phyloP scores from a whole-genome alignment of 176 grass and related monocot species.

The Aegilops longissima region DNA sequence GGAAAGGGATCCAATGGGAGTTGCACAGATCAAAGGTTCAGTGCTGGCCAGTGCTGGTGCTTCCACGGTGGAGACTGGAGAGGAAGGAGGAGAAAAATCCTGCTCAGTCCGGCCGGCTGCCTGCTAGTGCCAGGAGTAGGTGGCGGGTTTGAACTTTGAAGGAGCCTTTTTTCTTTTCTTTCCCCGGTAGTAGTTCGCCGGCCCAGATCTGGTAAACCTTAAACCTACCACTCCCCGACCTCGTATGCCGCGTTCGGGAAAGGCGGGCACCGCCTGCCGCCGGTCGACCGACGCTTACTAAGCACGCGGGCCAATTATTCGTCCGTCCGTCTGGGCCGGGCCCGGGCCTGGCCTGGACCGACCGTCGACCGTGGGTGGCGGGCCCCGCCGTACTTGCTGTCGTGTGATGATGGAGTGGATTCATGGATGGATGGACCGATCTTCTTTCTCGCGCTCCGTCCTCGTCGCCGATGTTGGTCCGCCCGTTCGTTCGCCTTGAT shows the following conservation, averaged over 20 bases:
- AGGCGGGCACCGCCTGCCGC: neutral
- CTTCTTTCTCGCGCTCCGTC: neutral
- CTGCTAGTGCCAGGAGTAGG: neutral
- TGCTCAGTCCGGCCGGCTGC: neutral
- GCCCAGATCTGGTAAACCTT: constrained; percentile 26
- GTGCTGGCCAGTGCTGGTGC: neutral
- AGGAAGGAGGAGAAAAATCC: neutral
- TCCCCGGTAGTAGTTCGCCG: neutral
- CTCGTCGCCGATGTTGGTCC: neutral
- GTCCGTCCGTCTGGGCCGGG: too few relatives aligned
- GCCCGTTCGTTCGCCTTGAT: neutral
- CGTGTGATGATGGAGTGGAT: neutral
- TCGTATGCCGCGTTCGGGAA: constrained; percentile 5
- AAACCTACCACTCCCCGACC: neutral
- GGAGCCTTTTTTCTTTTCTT: neutral
- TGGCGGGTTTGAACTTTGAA: neutral
- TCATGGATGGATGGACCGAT: neutral
- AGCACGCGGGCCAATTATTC: neutral
- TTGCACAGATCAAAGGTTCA: too few relatives aligned
- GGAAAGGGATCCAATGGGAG: constrained; percentile 2
- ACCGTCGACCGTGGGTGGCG: neutral
- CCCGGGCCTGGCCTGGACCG: neutral
- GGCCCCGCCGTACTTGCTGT: constrained; percentile 3
- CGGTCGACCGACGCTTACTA: neutral
- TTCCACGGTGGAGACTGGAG: neutral